These are phyloP conservation scores for Tothia fuscella DNA, from an alignment of 2,329 filamentous ascomycete genomes.

Conservation along the genomic window DNA sequence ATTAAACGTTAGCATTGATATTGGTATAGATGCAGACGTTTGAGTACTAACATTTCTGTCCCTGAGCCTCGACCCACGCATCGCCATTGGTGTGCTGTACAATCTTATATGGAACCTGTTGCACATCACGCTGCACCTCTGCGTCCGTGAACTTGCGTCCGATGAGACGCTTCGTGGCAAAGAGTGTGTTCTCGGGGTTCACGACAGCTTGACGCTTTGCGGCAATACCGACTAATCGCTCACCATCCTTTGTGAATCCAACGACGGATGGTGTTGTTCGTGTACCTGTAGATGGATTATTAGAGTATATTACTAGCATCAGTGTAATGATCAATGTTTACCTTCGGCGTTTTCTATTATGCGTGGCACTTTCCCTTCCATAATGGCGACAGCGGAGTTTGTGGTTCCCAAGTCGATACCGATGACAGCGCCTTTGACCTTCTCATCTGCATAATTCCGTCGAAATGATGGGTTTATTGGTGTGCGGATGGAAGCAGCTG, in stretches of 20 bases:
- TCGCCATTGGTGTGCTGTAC: constrained; percentile 94
- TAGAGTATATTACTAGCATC: too few species aligned
- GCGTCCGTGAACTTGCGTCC: constrained; percentile 90
- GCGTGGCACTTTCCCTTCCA: constrained; percentile 91
- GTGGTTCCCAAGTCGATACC: constrained; percentile 98
- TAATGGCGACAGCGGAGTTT: constrained; percentile 92
- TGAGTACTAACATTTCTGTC: constrained; percentile 54
- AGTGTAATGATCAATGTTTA: constrained; percentile 29
- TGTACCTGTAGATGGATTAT: constrained; percentile 47
- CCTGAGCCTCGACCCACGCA: constrained; percentile 88
- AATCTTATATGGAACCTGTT: constrained; percentile 98
- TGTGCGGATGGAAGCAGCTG: constrained; percentile 54
- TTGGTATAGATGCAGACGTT: neutral
- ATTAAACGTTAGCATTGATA: neutral
- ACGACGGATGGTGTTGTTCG: constrained; percentile 90
- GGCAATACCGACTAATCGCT: constrained; percentile 91
- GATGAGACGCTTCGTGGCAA: constrained; percentile 97
- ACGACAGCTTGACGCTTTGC: constrained; percentile 97
- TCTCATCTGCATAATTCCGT: constrained; percentile 63
- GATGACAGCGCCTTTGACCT: constrained; percentile 92
- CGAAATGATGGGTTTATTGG: constrained; percentile 60
- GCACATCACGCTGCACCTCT: constrained; percentile 93
- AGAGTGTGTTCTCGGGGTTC: constrained; percentile 96
- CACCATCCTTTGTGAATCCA: constrained; percentile 87
- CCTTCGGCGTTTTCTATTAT: constrained; percentile 98